Evolutionary conservation across 352 stramenopile genomes (phyloP).

Genomic region (Peronospora belbahrii): DNA sequence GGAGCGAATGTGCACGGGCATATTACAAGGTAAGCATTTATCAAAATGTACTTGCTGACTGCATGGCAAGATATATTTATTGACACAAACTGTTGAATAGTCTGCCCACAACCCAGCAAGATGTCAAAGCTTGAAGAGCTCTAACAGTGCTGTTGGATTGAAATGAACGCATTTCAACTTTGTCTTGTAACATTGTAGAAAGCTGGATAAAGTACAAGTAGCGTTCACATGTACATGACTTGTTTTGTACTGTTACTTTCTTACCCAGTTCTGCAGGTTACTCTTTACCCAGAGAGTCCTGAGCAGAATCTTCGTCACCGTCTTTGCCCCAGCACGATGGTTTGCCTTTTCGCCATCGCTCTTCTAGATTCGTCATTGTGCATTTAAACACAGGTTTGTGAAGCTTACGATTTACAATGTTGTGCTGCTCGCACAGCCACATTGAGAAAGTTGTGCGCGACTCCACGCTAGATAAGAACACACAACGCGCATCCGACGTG

Average conservation of each 20-base stretch:
- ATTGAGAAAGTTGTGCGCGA: conserved; percentile 89
- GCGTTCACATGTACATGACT: background rate
- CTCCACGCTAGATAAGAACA: conserved; percentile 55
- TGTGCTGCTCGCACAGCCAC: conserved; percentile 97
- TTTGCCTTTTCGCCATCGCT: conserved; percentile 91
- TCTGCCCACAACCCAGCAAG: conserved; percentile 16
- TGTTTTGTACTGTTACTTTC: background rate
- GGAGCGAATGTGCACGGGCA: conserved; percentile 43
- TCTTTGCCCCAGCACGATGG: conserved; percentile 79
- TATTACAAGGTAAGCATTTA: conserved; percentile 39
- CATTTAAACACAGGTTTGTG: conserved; percentile 92
- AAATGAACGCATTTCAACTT: conserved; percentile 2
- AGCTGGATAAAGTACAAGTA: conserved; percentile 7
- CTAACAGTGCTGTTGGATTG: conserved; percentile 11
- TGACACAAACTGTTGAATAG: conserved; percentile 2
- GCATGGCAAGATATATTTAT: background rate
- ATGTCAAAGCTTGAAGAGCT: conserved; percentile 33
- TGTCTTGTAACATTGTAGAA: conserved; percentile 3
- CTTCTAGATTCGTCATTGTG: conserved; percentile 88
- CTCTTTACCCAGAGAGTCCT: conserved; percentile 18
- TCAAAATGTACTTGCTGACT: background rate
- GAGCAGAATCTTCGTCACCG: conserved; percentile 22
- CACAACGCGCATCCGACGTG: background rate
- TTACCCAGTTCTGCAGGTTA: background rate
- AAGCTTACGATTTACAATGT: conserved; percentile 96